phyloP scores from a whole-genome alignment of 768 basidiomycete species.

The Guyanaporus albipodus region DNA sequence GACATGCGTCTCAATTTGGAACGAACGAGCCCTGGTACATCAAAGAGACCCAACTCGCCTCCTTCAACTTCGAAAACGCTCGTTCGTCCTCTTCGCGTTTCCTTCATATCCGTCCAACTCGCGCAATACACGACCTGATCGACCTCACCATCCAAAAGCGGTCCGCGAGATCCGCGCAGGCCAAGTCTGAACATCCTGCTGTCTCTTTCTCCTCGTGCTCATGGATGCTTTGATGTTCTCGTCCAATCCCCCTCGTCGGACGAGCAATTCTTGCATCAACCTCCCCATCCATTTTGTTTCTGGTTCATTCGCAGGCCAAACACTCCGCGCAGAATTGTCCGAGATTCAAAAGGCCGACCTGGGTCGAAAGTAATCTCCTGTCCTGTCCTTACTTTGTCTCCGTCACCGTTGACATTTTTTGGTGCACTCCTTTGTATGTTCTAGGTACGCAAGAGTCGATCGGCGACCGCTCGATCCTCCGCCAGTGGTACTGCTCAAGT shows the following conservation, averaged over 20 bases:
- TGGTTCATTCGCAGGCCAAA: constrained; percentile 59
- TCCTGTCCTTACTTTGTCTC: background rate
- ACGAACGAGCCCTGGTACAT: constrained; percentile 9
- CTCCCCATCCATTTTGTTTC: constrained; percentile 49
- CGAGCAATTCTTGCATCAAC: constrained; percentile 27
- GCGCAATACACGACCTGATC: constrained; percentile 15
- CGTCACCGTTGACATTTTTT: constrained; percentile 2
- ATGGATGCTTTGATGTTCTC: constrained; percentile 20
- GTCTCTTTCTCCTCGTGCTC: background rate
- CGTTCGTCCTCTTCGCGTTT: no score
- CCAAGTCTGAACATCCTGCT: background rate
- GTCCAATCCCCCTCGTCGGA: constrained; percentile 23
- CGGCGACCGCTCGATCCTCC: constrained; percentile 68
- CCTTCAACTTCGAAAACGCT: constrained; percentile 2
- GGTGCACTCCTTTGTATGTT: background rate
- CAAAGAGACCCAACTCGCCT: background rate
- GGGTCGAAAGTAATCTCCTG: constrained; percentile 54
- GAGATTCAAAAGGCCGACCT: constrained; percentile 67
- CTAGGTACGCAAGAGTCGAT: constrained; percentile 57
- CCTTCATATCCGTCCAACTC: constrained; percentile 10
- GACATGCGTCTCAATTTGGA: constrained; percentile 26
- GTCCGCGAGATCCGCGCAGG: constrained; percentile 10
- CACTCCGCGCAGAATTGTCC: constrained; percentile 49
- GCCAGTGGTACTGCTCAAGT: constrained; percentile 49
- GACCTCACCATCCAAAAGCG: constrained; percentile 1